Percentiles rank a stretch among this genome's conserved stretches.
Evolutionary conservation across 768 basidiomycete genomes (phyloP).

Genomic region (Collybia nuda): DNA sequence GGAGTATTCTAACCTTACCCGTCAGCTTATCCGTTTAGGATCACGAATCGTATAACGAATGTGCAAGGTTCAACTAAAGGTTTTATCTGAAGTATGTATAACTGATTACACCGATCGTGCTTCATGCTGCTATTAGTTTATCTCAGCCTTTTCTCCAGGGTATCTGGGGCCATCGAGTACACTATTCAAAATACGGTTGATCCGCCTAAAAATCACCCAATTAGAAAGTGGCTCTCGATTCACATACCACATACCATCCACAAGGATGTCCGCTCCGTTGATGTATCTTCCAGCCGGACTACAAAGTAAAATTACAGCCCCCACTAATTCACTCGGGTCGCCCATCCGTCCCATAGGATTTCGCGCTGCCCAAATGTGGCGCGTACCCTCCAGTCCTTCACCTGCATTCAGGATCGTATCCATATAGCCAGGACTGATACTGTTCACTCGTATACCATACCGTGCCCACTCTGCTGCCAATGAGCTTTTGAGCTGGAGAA

Average conservation of each 20-base stretch:
- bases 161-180: too few species aligned
- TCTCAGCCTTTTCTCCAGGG: too few species aligned
- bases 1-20: too few species aligned
- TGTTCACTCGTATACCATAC: slow-evolving; percentile 42
- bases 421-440: slow-evolving; percentile 43
- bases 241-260: slow-evolving; percentile 33
- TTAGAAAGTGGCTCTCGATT: too few species aligned
- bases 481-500: slow-evolving; percentile 36
- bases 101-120: too few species aligned
- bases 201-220: too few species aligned
- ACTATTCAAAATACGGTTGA: too few species aligned
- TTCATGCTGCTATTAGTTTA: too few species aligned
- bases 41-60: too few species aligned
- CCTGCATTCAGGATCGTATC: slow-evolving; percentile 40
- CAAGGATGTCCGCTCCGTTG: slow-evolving; percentile 38
- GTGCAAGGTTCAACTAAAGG: too few species aligned
- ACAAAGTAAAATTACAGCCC: slow-evolving; percentile 37
- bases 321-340: slow-evolving; percentile 36
- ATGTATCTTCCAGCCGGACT: slow-evolving; percentile 43
- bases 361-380: slow-evolving; percentile 33
- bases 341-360: slow-evolving; percentile 47
- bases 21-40: too few species aligned
- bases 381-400: slow-evolving; percentile 26
- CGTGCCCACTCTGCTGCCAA: slow-evolving; percentile 37
- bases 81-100: too few species aligned